Evolutionary conservation across 148 eudicot genomes (phyloP), one percentile per base, ranked within the genome.

Genomic region (Hydrangea macrophylla): DNA sequence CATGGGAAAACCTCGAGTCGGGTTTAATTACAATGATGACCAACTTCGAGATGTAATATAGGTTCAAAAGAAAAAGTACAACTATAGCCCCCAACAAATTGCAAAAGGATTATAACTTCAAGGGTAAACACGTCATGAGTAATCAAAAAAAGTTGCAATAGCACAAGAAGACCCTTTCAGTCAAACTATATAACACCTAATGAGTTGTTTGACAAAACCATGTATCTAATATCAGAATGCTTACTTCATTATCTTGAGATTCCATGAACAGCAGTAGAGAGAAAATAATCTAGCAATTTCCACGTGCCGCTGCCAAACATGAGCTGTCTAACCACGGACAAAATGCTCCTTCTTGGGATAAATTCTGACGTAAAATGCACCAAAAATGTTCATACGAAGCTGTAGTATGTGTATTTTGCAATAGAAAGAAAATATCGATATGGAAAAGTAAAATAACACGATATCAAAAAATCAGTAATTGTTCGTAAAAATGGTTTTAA

Each of bases 1-100:
- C 83, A 88, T 88, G 98, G 95, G 98, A 10, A 93, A 90, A 62
- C 98, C 98, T 2, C 76, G 98, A 2, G 76, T 93, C 59, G 90
- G 90, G 17, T 88, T 93, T 62, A 82, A 62, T 75, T 85, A 91
- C 83, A 87, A 56, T 13, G 89, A 87, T 31, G 82, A 58, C 32
- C 67, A 78, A 72, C 64, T 85, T 37, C 78, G 81, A 75, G 86
- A 85, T 81, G 81, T 79, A 71, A 65, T 66, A 58, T 20, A 73
- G 37, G 61, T 22, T 64, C 44, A 75, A 68, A 65, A 66, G n/a
- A 62, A 68, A 57, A 50, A 60, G 12, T 32, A 33, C 9, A 42
- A 5, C n/a, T 6, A 20, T 26, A 2, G 33, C 15, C 24, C 22
- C 24, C 24, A 5, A 9, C 2, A 45, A 9, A 25, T 6, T 10